Evolutionary conservation across 192 early-diverging fungal genomes (phyloP).

Genomic region (Mortierella claussenii): DNA sequence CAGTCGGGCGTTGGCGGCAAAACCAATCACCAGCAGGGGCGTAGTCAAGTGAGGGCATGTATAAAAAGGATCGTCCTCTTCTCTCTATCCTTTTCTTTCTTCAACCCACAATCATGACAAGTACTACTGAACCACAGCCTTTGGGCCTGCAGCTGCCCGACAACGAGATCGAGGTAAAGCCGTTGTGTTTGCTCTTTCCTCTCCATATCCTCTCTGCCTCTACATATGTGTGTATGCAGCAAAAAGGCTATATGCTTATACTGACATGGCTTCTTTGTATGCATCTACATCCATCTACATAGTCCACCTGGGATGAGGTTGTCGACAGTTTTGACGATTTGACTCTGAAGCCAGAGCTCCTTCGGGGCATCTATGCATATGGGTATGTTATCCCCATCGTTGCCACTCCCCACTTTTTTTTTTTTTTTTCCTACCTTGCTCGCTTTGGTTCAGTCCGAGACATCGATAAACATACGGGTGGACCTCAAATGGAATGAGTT

Average conservation of each 20-base stretch:
- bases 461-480: slow-evolving; percentile 7
- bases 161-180: slow-evolving; percentile 7
- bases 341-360: slow-evolving; percentile 82
- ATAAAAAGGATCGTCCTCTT: background rate
- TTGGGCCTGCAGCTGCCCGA: slow-evolving; percentile 3
- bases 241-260: background rate
- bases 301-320: slow-evolving; percentile 43
- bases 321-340: slow-evolving; percentile 93
- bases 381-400: slow-evolving; percentile 69
- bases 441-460: too few relatives aligned
- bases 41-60: too few relatives aligned
- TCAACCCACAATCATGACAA: background rate
- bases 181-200: background rate
- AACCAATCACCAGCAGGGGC: background rate
- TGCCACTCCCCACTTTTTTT: background rate
- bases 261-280: background rate
- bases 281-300: background rate
- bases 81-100: background rate
- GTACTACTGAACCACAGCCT: background rate
- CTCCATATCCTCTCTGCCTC: background rate
- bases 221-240: background rate
- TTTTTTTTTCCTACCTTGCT: too few relatives aligned
- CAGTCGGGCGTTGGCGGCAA: background rate
- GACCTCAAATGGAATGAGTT: background rate
- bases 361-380: slow-evolving; percentile 95